These are phyloP conservation scores for Asterophora lycoperdoides DNA, from an alignment of 768 basidiomycete species.

Conservation along the genomic window DNA sequence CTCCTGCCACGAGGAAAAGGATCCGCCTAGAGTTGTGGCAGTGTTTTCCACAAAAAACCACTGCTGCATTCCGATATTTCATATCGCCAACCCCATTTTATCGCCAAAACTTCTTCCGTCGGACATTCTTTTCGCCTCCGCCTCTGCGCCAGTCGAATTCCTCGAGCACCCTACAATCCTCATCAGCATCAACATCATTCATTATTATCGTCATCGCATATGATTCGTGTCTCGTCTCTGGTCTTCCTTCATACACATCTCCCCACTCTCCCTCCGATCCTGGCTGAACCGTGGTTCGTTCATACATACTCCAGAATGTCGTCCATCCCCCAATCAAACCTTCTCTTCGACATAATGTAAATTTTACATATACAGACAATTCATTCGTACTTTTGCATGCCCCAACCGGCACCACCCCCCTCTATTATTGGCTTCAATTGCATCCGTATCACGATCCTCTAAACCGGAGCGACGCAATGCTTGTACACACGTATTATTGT, in stretches of 20 bases:
- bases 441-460: no score
- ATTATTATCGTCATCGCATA: conserved; percentile 8
- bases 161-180: conserved; percentile 2
- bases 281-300: not conserved
- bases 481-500: no score
- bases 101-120: not conserved
- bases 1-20: no score
- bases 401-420: not conserved
- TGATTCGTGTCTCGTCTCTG: not conserved
- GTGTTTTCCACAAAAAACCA: not conserved
- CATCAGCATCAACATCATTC: conserved; percentile 8
- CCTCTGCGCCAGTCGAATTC: not conserved
- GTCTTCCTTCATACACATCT: not conserved
- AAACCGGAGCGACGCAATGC: no score
- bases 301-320: not conserved
- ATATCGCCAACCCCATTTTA: not conserved
- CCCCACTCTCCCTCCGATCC: not conserved
- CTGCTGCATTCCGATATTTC: not conserved
- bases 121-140: conserved; percentile 10
- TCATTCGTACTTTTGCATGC: conserved; percentile 7
- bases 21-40: not conserved
- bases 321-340: no score
- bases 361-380: conserved; percentile 9
- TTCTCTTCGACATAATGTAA: conserved; percentile 10
- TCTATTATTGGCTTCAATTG: not conserved